Percentiles rank a stretch among this genome's conserved stretches.
phyloP scores from a whole-genome alignment of 2,329 filamentous ascomycete genomes.

The Dactylonectria macrodidyma region DNA sequence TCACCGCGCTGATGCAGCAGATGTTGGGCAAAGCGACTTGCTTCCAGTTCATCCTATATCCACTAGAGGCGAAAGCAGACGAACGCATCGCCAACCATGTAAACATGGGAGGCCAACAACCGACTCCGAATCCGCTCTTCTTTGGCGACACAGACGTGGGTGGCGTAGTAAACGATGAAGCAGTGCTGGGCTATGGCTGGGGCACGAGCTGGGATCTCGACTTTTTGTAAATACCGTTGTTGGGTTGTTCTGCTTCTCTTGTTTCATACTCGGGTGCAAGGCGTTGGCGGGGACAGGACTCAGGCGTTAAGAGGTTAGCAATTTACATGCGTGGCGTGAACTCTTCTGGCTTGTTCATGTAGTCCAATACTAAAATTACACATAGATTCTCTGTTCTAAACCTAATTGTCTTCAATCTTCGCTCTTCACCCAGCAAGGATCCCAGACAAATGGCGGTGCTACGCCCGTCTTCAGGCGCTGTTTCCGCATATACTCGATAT shows the following conservation, averaged over 20 bases:
- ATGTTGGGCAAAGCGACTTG: constrained; percentile 53
- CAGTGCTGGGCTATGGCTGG: constrained; percentile 44
- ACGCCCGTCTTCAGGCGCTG: neutral
- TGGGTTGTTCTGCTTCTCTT: constrained; percentile 1
- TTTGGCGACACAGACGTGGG: constrained; percentile 36
- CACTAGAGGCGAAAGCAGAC: constrained; percentile 34
- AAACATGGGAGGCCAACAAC: constrained; percentile 32
- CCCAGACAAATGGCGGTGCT: neutral
- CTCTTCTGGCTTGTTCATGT: neutral
- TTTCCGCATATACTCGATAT: neutral
- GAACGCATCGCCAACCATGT: constrained; percentile 27
- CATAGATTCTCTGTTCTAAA: neutral
- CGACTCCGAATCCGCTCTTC: constrained; percentile 40
- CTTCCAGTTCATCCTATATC: constrained; percentile 43
- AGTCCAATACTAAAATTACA: neutral
- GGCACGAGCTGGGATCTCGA: constrained; percentile 46
- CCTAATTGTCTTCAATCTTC: neutral
- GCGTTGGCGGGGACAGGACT: neutral
- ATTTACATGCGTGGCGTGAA: neutral
- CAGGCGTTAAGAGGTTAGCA: neutral
- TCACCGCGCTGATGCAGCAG: constrained; percentile 51
- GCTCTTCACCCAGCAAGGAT: neutral
- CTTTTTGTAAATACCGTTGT: constrained; percentile 38
- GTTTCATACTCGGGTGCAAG: neutral
- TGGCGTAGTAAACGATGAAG: constrained; percentile 37